Percentiles rank a stretch among this genome's conserved stretches.
phyloP scores from a whole-genome alignment of 2,329 filamentous ascomycete genomes.

The Amphichorda felina region DNA sequence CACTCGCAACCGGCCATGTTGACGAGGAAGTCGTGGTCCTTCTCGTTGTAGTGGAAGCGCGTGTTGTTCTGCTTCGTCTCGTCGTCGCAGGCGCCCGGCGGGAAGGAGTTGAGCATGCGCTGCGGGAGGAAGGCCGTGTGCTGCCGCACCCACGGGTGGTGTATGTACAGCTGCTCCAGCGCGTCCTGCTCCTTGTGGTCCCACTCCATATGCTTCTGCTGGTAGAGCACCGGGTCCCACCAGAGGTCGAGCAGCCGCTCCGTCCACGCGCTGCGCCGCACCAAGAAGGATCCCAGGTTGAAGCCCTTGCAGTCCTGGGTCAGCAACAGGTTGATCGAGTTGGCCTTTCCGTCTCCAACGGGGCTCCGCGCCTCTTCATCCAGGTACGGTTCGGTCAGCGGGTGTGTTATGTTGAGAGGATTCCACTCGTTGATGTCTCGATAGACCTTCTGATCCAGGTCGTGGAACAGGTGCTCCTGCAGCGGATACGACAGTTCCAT shows the following conservation, averaged over 20 bases:
- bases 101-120: slow-evolving; percentile 90
- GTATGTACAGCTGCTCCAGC: slow-evolving; percentile 80
- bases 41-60: slow-evolving; percentile 73
- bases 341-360: slow-evolving; percentile 62
- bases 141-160: slow-evolving; percentile 85
- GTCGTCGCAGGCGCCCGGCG: slow-evolving; percentile 75
- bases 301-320: slow-evolving; percentile 93
- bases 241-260: slow-evolving; percentile 88
- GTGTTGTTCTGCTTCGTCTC: slow-evolving; percentile 52
- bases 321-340: slow-evolving; percentile 78
- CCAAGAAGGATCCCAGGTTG: slow-evolving; percentile 92
- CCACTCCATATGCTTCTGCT: slow-evolving; percentile 98
- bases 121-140: slow-evolving; percentile 85
- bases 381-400: slow-evolving; percentile 61
- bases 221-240: slow-evolving; percentile 97
- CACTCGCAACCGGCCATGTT: slow-evolving; percentile 99
- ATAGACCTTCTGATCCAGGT: slow-evolving; percentile 64
- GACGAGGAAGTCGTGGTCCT: slow-evolving; percentile 83
- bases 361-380: slow-evolving; percentile 62
- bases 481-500: slow-evolving; percentile 93
- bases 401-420: slow-evolving; percentile 85
- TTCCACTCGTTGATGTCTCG: slow-evolving; percentile 96
- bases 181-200: slow-evolving; percentile 98
- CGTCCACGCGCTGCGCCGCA: slow-evolving; percentile 76
- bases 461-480: slow-evolving; percentile 80